Evolutionary conservation across 1,139 yeast species (phyloP).

Genomic region (Diutina mesorugosa): DNA sequence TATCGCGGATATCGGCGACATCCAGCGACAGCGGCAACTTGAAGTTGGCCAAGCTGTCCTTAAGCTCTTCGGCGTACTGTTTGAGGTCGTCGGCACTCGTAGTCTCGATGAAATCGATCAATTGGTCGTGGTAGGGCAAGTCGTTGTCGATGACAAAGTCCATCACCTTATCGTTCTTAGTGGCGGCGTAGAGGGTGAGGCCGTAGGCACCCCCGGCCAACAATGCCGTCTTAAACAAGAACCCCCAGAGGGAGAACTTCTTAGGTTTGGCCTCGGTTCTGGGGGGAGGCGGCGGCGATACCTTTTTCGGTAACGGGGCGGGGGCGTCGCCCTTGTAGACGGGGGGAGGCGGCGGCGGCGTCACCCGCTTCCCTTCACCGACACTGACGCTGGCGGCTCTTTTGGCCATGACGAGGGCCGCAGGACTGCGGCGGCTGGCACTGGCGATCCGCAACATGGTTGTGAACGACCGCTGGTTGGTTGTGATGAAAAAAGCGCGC

Average conservation of each 20-base stretch:
- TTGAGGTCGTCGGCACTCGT: constrained; percentile 23
- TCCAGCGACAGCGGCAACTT: constrained; percentile 20
- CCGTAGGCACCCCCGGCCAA: constrained; percentile 23
- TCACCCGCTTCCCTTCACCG: not conserved
- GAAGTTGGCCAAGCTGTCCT: constrained; percentile 11
- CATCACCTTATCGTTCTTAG: constrained; percentile 32
- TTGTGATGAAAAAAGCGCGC: not conserved
- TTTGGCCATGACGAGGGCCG: not conserved
- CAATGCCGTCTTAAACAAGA: constrained; percentile 20
- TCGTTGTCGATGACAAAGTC: constrained; percentile 33
- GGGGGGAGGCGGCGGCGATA: constrained; percentile 2
- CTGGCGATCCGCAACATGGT: constrained; percentile 1
- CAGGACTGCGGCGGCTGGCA: not conserved
- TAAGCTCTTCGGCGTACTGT: constrained; percentile 10
- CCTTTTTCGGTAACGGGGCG: no score
- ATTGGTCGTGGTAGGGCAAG: constrained; percentile 32
- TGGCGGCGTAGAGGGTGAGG: constrained; percentile 27
- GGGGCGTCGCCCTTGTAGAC: not conserved
- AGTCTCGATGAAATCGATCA: constrained; percentile 26
- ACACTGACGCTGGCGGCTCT: not conserved
- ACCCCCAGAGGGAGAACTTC: constrained; percentile 19
- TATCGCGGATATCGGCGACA: constrained; percentile 20
- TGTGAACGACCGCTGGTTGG: not conserved
- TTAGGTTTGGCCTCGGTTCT: constrained; percentile 10
- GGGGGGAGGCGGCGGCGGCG: not conserved